phyloP scores from a whole-genome alignment of 192 early-diverging fungal species.

The Backusella parvicylindrica region DNA sequence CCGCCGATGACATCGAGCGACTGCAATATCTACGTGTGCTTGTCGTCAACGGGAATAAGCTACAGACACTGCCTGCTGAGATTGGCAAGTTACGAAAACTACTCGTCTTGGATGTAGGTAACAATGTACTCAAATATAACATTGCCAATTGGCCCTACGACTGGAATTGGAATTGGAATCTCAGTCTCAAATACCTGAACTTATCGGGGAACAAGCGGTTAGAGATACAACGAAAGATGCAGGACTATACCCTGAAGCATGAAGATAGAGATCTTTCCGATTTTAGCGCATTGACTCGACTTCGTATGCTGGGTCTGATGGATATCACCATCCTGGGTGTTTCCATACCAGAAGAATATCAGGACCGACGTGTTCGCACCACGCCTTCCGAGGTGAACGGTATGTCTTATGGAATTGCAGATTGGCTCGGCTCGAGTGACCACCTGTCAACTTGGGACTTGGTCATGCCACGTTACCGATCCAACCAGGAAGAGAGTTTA shows the following conservation, averaged over 20 bases:
- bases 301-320: constrained; percentile 84
- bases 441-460: constrained; percentile 81
- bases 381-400: constrained; percentile 79
- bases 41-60: constrained; percentile 86
- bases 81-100: constrained; percentile 81
- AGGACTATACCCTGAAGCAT: constrained; percentile 33
- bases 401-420: constrained; percentile 86
- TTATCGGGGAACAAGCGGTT: constrained; percentile 87
- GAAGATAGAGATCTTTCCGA: constrained; percentile 57
- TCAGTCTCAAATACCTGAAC: constrained; percentile 86
- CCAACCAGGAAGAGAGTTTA: constrained; percentile 79
- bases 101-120: constrained; percentile 79
- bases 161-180: constrained; percentile 97
- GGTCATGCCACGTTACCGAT: constrained; percentile 79
- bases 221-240: constrained; percentile 72
- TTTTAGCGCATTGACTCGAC: constrained; percentile 71
- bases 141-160: constrained; percentile 94
- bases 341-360: constrained; percentile 79
- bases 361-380: constrained; percentile 78
- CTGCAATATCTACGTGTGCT: constrained; percentile 65
- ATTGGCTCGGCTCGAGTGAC: constrained; percentile 66
- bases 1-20: constrained; percentile 80
- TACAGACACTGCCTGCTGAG: constrained; percentile 87
- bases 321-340: constrained; percentile 84
- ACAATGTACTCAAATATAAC: constrained; percentile 88